Conservation (phyloP, 495 filamentous ascomycete genomes). For the Aspergillus sclerotiicarbonarius region DNA sequence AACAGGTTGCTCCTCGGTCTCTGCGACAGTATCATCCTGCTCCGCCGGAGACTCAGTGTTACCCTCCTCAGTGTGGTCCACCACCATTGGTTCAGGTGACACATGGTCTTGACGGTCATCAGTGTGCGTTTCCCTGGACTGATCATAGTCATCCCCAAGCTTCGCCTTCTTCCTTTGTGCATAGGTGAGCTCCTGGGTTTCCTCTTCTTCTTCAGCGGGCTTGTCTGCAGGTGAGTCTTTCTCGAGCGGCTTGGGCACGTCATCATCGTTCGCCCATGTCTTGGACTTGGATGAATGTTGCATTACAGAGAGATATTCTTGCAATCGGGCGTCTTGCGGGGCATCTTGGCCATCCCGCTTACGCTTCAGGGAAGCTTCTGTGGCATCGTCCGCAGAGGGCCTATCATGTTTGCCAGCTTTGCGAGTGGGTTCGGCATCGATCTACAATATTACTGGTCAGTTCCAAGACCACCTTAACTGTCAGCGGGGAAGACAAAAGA, state of each 20-base stretch:
- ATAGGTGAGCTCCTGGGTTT: constrained; percentile 39
- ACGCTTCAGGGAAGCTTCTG: constrained; percentile 49
- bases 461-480: constrained; percentile 46
- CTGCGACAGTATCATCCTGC: constrained; percentile 20
- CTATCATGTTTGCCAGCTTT: constrained; percentile 27
- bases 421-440: constrained; percentile 38
- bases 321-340: constrained; percentile 68
- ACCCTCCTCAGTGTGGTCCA: constrained; percentile 22
- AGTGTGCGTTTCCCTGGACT: neutral
- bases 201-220: constrained; percentile 22
- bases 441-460: constrained; percentile 43
- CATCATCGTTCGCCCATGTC: constrained; percentile 62
- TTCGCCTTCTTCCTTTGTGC: constrained; percentile 43
- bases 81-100: constrained; percentile 27
- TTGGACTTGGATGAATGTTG: constrained; percentile 63
- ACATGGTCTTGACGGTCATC: constrained; percentile 5
- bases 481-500: constrained; percentile 26
- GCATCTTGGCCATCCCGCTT: constrained; percentile 47
- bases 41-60: constrained; percentile 19
- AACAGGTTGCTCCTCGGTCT: constrained; percentile 22
- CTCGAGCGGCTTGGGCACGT: constrained; percentile 35
- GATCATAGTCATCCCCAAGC: constrained; percentile 12
- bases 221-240: constrained; percentile 22
- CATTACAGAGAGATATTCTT: constrained; percentile 87
- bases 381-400: constrained; percentile 15